Evolutionary conservation across 23 red algal species (phyloP).

Genomic region (Gracilaria caudata): DNA sequence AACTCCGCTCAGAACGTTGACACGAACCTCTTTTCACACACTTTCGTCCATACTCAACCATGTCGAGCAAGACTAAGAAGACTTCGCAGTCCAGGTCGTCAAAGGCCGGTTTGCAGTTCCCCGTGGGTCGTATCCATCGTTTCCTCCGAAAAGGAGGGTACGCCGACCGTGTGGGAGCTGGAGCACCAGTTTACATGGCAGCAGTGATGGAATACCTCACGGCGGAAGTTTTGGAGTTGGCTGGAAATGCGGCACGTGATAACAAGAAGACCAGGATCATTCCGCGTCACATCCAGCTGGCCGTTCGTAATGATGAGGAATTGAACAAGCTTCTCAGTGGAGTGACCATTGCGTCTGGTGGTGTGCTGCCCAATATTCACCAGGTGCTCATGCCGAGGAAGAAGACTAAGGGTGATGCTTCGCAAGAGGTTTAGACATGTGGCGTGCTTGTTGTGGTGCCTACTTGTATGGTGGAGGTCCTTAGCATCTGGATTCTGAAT

Average conservation of each 20-base stretch:
- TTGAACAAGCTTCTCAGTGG: conserved; percentile 96
- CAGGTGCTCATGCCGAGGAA: conserved; percentile 89
- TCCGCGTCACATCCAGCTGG: conserved; percentile 98
- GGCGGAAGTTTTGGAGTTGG: conserved; percentile 98
- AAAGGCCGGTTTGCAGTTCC: conserved; percentile 99
- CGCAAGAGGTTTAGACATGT: conserved; percentile 72
- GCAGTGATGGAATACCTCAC: conserved; percentile 99
- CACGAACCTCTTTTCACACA: background rate
- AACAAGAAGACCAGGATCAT: conserved; percentile 99
- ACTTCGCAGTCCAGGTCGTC: conserved; percentile 82
- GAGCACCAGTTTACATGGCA: conserved; percentile 98
- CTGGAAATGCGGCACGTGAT: conserved; percentile 97
- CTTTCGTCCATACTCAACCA: background rate
- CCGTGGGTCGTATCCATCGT: conserved; percentile 96
- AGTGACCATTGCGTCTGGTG: conserved; percentile 98
- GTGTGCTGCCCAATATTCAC: conserved; percentile 98
- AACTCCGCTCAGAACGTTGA: too few species aligned
- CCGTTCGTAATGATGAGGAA: conserved; percentile 98
- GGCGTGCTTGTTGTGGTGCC: background rate
- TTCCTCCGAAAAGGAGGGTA: conserved; percentile 94
- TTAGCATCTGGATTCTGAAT: too few species aligned
- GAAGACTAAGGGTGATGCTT: conserved; percentile 82
- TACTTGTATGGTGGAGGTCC: too few species aligned
- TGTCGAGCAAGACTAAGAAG: conserved; percentile 61
- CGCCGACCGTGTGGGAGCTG: conserved; percentile 97